These are phyloP conservation scores for Trichoderma gamsii DNA, from an alignment of 495 filamentous ascomycete species.

Conservation along the genomic window DNA sequence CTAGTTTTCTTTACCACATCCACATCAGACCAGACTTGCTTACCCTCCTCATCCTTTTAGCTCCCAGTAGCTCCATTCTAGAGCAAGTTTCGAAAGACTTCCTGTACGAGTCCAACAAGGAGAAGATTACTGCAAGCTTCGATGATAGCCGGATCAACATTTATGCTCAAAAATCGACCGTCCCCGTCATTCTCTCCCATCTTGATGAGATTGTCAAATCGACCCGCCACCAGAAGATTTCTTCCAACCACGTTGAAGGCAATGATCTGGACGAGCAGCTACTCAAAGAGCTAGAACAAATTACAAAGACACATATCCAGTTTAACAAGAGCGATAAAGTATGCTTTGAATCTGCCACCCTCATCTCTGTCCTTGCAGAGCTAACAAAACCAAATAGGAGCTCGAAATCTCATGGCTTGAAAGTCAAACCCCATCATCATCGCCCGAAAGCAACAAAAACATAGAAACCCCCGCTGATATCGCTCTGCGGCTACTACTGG, in stretches of 20 bases:
- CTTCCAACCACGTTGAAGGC: background rate
- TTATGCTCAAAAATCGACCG: background rate
- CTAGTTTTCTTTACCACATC: too few relatives aligned
- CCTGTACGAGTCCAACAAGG: background rate
- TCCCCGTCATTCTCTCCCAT: background rate
- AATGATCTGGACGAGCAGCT: conserved; percentile 15
- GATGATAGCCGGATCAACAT: background rate
- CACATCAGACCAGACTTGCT: background rate
- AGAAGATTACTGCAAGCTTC: conserved; percentile 1
- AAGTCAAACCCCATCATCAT: conserved; percentile 11
- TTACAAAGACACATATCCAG: conserved; percentile 39
- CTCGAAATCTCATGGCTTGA: conserved; percentile 39
- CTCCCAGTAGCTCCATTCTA: background rate
- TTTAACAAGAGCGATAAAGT: conserved; percentile 24
- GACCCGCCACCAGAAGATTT: background rate
- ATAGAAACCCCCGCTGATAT: conserved; percentile 32
- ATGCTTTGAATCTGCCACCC: conserved; percentile 16
- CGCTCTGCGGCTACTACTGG: conserved; percentile 38
- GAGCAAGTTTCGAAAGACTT: background rate
- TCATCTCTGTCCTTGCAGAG: conserved; percentile 5
- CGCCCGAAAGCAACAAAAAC: conserved; percentile 13
- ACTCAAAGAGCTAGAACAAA: conserved; percentile 35
- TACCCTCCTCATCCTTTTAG: background rate
- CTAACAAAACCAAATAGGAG: conserved; percentile 16
- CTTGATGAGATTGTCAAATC: conserved; percentile 5